A percentile compares a stretch with the other conserved stretches of the same genome.
These are phyloP conservation scores for Parmales sp. DNA, from an alignment of 108 stramenopile genomes.

Conservation along the genomic window DNA sequence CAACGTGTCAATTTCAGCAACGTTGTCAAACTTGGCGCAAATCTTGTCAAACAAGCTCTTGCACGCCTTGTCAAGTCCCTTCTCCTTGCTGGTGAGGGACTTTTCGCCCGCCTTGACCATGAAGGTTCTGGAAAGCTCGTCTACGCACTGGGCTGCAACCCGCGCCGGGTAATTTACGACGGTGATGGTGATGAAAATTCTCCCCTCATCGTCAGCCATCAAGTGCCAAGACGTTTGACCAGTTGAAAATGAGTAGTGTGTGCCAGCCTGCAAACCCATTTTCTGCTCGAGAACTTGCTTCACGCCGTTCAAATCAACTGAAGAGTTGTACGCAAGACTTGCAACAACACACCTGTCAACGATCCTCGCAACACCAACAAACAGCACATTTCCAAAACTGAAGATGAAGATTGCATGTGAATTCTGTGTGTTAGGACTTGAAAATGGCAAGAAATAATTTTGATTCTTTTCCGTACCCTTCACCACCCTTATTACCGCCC, in stretches of 20 bases:
- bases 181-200: conserved; percentile 11
- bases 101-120: conserved; percentile 7
- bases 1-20: conserved; percentile 71
- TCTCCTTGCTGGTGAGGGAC: conserved; percentile 6
- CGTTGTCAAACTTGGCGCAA: conserved; percentile 75
- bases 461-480: no score
- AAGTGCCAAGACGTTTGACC: conserved; percentile 17
- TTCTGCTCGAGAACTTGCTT: conserved; percentile 17
- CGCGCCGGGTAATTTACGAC: neutral
- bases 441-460: no score
- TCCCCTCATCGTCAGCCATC: neutral
- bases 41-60: neutral
- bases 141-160: conserved; percentile 1
- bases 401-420: neutral
- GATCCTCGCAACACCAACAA: neutral
- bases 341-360: conserved; percentile 16
- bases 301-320: conserved; percentile 16
- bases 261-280: conserved; percentile 14
- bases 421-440: no score
- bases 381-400: neutral
- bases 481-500: no score
- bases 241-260: conserved; percentile 19
- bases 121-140: conserved; percentile 6
- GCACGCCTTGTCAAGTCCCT: conserved; percentile 9
- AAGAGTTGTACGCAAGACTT: conserved; percentile 7